Percentiles rank a stretch among this genome's conserved stretches.
phyloP scores from a whole-genome alignment of 140 eudicot genomes.

The Cichorium intybus region DNA sequence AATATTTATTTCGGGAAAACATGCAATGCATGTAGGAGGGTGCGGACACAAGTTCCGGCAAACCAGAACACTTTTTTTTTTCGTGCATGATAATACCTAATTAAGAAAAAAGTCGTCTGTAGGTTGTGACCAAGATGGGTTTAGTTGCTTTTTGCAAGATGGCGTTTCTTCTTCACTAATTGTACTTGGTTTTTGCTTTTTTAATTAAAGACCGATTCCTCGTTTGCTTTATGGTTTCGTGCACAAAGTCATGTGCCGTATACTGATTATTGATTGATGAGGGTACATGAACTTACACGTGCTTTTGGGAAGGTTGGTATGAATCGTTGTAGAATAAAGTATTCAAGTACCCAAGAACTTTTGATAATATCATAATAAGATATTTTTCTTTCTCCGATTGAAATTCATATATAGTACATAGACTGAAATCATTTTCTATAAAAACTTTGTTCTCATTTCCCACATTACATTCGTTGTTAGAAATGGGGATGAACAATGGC shows the following conservation, averaged over 20 bases:
- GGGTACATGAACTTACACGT: constrained; percentile 22
- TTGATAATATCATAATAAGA: too few species aligned
- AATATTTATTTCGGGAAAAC: background rate
- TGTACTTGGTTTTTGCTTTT: background rate
- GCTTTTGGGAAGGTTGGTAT: constrained; percentile 9
- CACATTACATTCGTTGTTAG: too few species aligned
- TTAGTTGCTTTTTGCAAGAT: constrained; percentile 13
- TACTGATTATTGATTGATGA: constrained; percentile 18
- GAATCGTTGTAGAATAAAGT: constrained; percentile 1
- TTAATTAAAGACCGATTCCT: constrained; percentile 9
- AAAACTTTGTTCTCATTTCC: too few species aligned
- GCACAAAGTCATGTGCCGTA: constrained; percentile 17
- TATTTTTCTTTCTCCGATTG: too few species aligned
- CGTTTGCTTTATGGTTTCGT: constrained; percentile 20
- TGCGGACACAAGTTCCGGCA: constrained; percentile 7
- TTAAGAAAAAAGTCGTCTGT: constrained; percentile 3
- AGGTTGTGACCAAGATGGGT: constrained; percentile 16
- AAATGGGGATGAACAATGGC: too few species aligned
- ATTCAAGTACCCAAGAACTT: background rate
- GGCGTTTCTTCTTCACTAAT: constrained; percentile 20
- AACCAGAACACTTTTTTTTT: background rate
- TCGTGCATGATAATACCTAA: constrained; percentile 18
- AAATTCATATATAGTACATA: too few species aligned
- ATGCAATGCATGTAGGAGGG: constrained; percentile 3
- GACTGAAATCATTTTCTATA: too few species aligned